Percentiles rank a stretch among this genome's conserved stretches.
phyloP scores from a whole-genome alignment of 148 eudicot genomes.

The Cornus controversa region DNA sequence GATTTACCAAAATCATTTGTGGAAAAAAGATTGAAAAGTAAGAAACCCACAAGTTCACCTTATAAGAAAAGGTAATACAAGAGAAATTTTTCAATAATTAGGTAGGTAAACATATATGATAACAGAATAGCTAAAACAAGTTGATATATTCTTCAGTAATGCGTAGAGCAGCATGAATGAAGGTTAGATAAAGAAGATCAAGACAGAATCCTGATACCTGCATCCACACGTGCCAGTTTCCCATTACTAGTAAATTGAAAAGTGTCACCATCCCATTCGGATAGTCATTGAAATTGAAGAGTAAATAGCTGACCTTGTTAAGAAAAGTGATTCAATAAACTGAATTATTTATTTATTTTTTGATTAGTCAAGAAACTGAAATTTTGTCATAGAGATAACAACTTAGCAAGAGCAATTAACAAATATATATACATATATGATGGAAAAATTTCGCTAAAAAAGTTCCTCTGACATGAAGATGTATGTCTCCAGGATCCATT shows the following conservation, averaged over 20 bases:
- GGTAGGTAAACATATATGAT: neutral
- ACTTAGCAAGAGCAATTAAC: slow-evolving; percentile 6
- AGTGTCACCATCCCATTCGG: slow-evolving; percentile 98
- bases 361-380: slow-evolving; percentile 6
- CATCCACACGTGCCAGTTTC: slow-evolving; percentile 97
- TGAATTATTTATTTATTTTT: too few relatives aligned
- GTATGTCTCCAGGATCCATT: neutral
- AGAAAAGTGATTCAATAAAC: slow-evolving; percentile 29
- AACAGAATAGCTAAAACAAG: neutral
- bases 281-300: slow-evolving; percentile 97
- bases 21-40: neutral
- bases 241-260: slow-evolving; percentile 87
- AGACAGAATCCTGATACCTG: slow-evolving; percentile 48
- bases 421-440: neutral
- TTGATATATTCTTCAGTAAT: neutral
- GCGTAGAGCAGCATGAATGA: neutral
- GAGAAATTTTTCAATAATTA: neutral
- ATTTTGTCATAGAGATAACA: neutral
- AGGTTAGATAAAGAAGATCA: slow-evolving; percentile 1
- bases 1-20: neutral
- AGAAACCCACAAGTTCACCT: neutral
- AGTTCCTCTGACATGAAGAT: neutral
- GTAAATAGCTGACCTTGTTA: slow-evolving; percentile 71
- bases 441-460: neutral
- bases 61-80: neutral